Evolutionary conservation across 2,329 filamentous ascomycete species (phyloP).

Genomic region (Tolypocladium tundrense): DNA sequence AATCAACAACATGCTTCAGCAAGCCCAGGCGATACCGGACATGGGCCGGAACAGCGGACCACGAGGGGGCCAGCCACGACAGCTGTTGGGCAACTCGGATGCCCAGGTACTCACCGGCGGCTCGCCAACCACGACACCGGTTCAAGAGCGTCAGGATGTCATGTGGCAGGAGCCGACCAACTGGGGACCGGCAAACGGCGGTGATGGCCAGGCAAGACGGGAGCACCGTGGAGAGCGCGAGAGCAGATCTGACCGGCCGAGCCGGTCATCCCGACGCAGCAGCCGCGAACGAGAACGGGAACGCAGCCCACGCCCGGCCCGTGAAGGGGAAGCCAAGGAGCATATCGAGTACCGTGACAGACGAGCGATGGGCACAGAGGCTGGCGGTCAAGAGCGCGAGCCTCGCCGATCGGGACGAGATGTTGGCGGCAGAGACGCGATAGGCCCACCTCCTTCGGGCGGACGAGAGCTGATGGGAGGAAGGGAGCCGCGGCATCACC

Average conservation of each 20-base stretch:
- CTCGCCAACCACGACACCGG: slow-evolving; percentile 37
- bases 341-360: slow-evolving; percentile 34
- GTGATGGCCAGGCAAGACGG: slow-evolving; percentile 16
- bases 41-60: slow-evolving; percentile 22
- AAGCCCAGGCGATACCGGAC: slow-evolving; percentile 33
- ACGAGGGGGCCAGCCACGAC: slow-evolving; percentile 25
- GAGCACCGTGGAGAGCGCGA: slow-evolving; percentile 34
- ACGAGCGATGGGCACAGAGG: slow-evolving; percentile 22
- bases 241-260: slow-evolving; percentile 27
- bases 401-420: slow-evolving; percentile 19
- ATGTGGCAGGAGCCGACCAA: slow-evolving; percentile 24
- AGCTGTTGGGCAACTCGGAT: slow-evolving; percentile 41
- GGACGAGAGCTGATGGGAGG: slow-evolving; percentile 20
- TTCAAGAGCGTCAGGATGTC: slow-evolving; percentile 37
- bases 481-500: slow-evolving; percentile 22
- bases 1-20: slow-evolving; percentile 49
- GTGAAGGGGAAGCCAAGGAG: slow-evolving; percentile 36
- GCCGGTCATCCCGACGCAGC: slow-evolving; percentile 32
- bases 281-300: slow-evolving; percentile 43
- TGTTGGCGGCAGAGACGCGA: slow-evolving; percentile 14
- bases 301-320: slow-evolving; percentile 22
- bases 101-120: slow-evolving; percentile 46
- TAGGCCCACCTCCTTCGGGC: slow-evolving; percentile 18
- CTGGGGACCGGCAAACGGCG: slow-evolving; percentile 21
- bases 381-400: slow-evolving; percentile 20